Evolutionary conservation across 495 filamentous ascomycete species (phyloP), one percentile per base, ranked within the genome.

Genomic region (Platismatia glauca): DNA sequence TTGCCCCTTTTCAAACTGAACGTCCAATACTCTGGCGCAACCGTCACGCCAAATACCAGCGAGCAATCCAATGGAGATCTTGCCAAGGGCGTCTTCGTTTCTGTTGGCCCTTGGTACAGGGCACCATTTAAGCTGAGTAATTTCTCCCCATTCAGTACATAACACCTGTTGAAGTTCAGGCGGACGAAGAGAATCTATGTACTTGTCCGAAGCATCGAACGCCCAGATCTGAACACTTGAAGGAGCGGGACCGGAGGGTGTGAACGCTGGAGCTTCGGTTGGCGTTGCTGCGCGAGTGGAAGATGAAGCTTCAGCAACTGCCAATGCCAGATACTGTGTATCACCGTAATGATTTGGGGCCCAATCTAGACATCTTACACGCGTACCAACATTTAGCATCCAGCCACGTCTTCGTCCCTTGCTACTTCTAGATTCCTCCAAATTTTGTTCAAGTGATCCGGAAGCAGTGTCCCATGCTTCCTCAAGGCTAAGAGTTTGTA

Each of bases 41-140:
- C 87, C 87, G 69, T 90, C 87, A 1, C 75, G 76, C 75, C 80
- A 87, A 0, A 89, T 71, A 15, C 77, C 80, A 3, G 83, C 86
- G 7, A 90, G 76, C 18, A 89, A 73, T 1, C 86, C 87, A 18
- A 88, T 70, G 63, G 66, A 57, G n/a, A 62, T 59, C 22, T 62
- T 71, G 55, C 72, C 71, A 20, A 60, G 46, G 24, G 55, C 66
- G 33, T 73, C 68, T 52, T 74, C 68, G 2, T 73, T 71, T 50
- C 71, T 70, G 24, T 66, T 64, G 57, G 67, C 68, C 60, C 77
- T 74, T 9, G 73, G 72, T 67, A 83, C 73, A 37, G 81, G 84
- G 66, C 86, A 89, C 84, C 85, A 89, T 58, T 80, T 73, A 24
- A 89, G 74, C n/a, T 77, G 74, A 59, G 77, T 78, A 18, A 84